phyloP scores from a whole-genome alignment of 352 stramenopile genomes.

The Pythium pyrilobum region DNA sequence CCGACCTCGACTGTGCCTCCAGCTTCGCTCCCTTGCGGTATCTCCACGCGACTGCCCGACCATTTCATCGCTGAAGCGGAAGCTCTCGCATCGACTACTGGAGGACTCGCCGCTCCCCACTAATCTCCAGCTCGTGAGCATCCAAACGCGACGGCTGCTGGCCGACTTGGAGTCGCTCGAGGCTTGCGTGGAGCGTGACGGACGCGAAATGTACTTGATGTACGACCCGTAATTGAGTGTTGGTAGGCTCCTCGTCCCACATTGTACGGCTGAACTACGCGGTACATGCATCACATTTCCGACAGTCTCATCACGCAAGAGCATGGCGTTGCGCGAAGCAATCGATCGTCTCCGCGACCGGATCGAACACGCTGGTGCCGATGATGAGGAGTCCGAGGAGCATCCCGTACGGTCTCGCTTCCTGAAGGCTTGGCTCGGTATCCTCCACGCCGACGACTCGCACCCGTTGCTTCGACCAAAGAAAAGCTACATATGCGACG shows the following conservation, averaged over 20 bases:
- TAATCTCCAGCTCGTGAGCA: slow-evolving; percentile 15
- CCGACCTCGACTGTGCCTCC: no score
- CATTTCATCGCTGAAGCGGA: slow-evolving; percentile 15
- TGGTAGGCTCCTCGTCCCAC: slow-evolving; percentile 8
- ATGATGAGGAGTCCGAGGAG: neutral
- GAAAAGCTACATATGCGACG: slow-evolving; percentile 8
- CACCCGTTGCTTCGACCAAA: slow-evolving; percentile 15
- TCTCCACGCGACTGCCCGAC: neutral
- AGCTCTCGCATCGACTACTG: slow-evolving; percentile 8
- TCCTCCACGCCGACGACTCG: slow-evolving; percentile 17
- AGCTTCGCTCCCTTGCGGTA: slow-evolving; percentile 7
- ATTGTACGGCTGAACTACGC: no score
- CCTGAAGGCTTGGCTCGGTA: slow-evolving; percentile 19
- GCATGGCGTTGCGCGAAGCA: slow-evolving; percentile 3
- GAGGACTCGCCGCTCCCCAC: slow-evolving; percentile 11
- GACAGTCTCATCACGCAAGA: no score
- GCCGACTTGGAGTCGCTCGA: slow-evolving; percentile 17
- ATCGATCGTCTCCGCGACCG: slow-evolving; percentile 6
- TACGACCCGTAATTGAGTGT: slow-evolving; percentile 13
- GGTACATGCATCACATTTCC: no score
- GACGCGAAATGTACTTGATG: slow-evolving; percentile 16
- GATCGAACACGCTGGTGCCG: neutral
- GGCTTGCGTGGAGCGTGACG: slow-evolving; percentile 9
- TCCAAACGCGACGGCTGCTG: slow-evolving; percentile 12
- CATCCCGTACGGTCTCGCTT: slow-evolving; percentile 11